Percentiles rank a stretch among this genome's conserved stretches.
Conservation (phyloP, 1,284 basidiomycete species). For the Tilletia caries region DNA sequence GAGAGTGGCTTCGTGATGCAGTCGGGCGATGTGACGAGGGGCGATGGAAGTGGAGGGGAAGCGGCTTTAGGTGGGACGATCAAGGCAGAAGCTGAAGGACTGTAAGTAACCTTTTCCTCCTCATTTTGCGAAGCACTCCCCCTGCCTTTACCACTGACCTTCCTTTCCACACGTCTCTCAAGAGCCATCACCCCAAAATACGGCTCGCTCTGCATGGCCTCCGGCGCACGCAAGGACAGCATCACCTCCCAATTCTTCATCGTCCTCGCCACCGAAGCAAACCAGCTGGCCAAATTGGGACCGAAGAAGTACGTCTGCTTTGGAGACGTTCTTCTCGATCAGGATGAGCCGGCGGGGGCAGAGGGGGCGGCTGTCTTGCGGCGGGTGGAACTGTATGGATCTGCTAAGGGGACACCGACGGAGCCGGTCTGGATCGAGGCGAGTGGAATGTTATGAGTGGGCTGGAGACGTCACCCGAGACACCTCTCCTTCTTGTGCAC, state of each 20-base stretch:
- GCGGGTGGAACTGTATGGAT: not conserved
- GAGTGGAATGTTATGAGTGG: not conserved
- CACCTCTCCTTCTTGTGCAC: not conserved
- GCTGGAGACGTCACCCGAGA: not conserved
- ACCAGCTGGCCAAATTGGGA: slow-evolving; percentile 9
- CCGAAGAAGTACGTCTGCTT: slow-evolving; percentile 14
- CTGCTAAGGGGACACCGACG: not conserved
- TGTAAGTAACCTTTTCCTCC: slow-evolving; percentile 11
- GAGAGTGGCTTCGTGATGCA: slow-evolving; percentile 15
- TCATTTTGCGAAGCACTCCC: not conserved
- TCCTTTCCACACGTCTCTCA: not conserved
- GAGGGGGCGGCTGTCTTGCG: not conserved
- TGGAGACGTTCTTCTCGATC: slow-evolving; percentile 1
- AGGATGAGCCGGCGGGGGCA: not conserved
- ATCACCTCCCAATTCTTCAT: slow-evolving; percentile 18
- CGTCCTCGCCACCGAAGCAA: slow-evolving; percentile 7
- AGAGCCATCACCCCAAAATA: slow-evolving; percentile 6
- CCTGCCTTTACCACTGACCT: not conserved
- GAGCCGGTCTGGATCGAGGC: slow-evolving; percentile 1
- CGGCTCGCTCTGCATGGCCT: slow-evolving; percentile 17
- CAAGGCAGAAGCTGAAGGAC: slow-evolving; percentile 16
- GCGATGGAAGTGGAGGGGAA: slow-evolving; percentile 16
- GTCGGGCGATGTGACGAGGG: slow-evolving; percentile 14
- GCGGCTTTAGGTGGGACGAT: slow-evolving; percentile 11
- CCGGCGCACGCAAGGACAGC: slow-evolving; percentile 7